Evolutionary conservation across 2,329 filamentous ascomycete species (phyloP).

Genomic region (Fusarium circinatum): DNA sequence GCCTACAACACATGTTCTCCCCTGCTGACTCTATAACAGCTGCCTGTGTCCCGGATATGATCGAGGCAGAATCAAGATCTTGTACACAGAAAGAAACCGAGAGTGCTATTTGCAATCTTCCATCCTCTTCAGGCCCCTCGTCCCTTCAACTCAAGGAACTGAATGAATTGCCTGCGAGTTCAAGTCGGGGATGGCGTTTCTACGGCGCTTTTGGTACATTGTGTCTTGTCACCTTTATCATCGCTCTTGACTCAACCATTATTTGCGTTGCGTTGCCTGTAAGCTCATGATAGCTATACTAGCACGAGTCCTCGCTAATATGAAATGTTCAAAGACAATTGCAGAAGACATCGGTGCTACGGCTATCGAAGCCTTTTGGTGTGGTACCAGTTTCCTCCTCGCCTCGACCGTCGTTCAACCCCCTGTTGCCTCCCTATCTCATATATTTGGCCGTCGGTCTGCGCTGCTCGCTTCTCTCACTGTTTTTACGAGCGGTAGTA

Average conservation of each 20-base stretch:
- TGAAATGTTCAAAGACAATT: slow-evolving; percentile 25
- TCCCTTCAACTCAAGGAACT: background rate
- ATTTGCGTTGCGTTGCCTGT: slow-evolving; percentile 39
- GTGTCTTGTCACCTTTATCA: slow-evolving; percentile 39
- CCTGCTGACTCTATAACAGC: background rate
- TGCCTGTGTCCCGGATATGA: background rate
- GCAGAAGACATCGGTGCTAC: slow-evolving; percentile 36
- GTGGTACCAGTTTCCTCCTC: slow-evolving; percentile 40
- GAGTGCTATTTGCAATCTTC: background rate
- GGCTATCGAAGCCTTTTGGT: slow-evolving; percentile 41
- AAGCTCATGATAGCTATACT: background rate
- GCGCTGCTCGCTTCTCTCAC: slow-evolving; percentile 32
- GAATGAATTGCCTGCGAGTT: background rate
- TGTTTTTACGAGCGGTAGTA: slow-evolving; percentile 34
- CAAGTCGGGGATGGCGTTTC: slow-evolving; percentile 29
- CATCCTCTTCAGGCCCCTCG: background rate
- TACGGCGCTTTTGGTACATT: slow-evolving; percentile 40
- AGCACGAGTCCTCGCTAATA: background rate
- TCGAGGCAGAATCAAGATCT: background rate
- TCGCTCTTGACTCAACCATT: slow-evolving; percentile 41
- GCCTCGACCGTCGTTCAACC: slow-evolving; percentile 40
- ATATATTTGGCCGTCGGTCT: slow-evolving; percentile 38
- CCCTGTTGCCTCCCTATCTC: slow-evolving; percentile 38
- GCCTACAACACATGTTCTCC: background rate
- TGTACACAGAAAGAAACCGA: background rate